Base-by-base conservation (phyloP, 1,284 basidiomycete genomes). In the Trametes sp. region DNA sequence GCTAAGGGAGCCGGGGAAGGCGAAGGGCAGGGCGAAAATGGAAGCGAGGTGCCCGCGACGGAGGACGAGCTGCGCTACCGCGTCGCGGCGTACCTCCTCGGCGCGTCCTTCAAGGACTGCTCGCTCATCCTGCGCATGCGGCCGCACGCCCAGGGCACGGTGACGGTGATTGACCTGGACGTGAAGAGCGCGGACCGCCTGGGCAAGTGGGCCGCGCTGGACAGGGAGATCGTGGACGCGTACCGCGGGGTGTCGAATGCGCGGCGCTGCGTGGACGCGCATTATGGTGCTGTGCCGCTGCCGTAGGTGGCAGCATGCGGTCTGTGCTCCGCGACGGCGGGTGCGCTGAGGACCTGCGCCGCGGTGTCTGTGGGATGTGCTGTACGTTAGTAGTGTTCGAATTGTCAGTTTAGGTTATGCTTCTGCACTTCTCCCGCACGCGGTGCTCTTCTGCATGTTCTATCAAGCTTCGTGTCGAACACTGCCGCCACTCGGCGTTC, bases 21-120 rank as follows among this genome's bases (percentile, higher is more conserved):
- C n/a, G n/a, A n/a, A n/a, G n/a, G n/a, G n/a, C n/a, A n/a, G n/a
- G n/a, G n/a, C n/a, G n/a, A n/a, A n/a, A n/a, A n/a, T n/a, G n/a
- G n/a, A n/a, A n/a, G n/a, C n/a, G n/a, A n/a, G n/a, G n/a, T n/a
- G n/a, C n/a, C n/a, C n/a, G n/a, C n/a, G n/a, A 82, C 81, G 7
- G 73, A 75, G 48, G 76, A 78, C 33, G 74, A 85, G 62, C 74
- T 92, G 59, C 81, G 82, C 45, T 83, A 87, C 66, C 85, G 88
- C 67, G 73, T 89, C 49, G 78, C 93, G 54, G 89, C 92, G 4
- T 95, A 95, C 74, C 79, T 94, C 35, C 87, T 98, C 50, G 93
- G 93, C 10, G 93, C 94, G n/a, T 93, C 92, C 13, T 95, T 98
- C 84, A 98, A 98, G 76, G 96, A 98, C 75, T 98, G 96, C 76